These are phyloP conservation scores for Rhodamnia rubescens DNA, from an alignment of 345 rosid genomes.

Conservation along the genomic window DNA sequence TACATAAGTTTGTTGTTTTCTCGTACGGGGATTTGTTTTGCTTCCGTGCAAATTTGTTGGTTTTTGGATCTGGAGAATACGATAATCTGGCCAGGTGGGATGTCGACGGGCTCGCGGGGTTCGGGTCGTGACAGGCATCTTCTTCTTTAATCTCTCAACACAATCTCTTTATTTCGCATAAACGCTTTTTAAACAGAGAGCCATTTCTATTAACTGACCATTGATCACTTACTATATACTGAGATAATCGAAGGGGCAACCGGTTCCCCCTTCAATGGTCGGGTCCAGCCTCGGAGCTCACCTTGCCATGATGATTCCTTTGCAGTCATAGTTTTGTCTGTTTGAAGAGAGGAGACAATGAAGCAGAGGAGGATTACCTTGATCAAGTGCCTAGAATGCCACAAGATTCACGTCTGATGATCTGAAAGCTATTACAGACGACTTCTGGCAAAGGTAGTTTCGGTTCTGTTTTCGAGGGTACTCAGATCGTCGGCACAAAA, in stretches of 20 bases:
- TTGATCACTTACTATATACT: too few species aligned
- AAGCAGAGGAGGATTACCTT: conserved; percentile 3
- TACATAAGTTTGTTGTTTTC: too few species aligned
- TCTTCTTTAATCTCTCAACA: neutral
- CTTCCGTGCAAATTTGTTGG: too few species aligned
- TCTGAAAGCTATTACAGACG: conserved; percentile 1
- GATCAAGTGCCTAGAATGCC: conserved; percentile 8
- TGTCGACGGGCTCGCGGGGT: too few species aligned
- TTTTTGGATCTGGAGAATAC: too few species aligned
- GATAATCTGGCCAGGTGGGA: too few species aligned
- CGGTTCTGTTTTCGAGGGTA: conserved; percentile 18
- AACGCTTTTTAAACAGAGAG: neutral
- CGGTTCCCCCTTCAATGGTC: neutral
- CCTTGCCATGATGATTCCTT: neutral
- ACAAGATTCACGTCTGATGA: conserved; percentile 10
- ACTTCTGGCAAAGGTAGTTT: conserved; percentile 26
- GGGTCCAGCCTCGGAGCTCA: neutral
- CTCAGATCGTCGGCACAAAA: conserved; percentile 3
- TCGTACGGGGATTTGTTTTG: too few species aligned
- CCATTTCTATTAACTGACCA: neutral
- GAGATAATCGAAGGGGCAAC: neutral
- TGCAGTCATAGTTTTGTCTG: neutral
- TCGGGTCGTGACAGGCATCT: too few species aligned
- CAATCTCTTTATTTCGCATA: too few species aligned
- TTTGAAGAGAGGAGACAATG: neutral